Evolutionary conservation across 2,329 filamentous ascomycete genomes (phyloP), one percentile per base, ranked within the genome.

Genomic region (Colletotrichum echinochloae): DNA sequence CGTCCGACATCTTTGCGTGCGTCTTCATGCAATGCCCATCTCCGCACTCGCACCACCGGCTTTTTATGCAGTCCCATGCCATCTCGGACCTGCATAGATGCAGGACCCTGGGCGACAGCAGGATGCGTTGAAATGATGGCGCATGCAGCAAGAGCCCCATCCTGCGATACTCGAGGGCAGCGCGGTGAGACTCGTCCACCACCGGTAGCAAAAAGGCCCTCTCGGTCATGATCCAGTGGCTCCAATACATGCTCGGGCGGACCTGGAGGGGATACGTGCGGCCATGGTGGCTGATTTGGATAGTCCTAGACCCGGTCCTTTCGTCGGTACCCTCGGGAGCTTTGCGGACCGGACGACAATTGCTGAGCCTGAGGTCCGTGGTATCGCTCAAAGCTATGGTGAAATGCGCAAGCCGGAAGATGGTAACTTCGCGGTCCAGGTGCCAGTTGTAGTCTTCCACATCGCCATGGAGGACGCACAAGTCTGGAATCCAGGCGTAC

Each of bases 401-500:
- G 33, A 70, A 37, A 28, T 57, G 39, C 0, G 56, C 66, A 5
- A 39, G 37, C 7, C 56, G 39, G 5, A 54, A 67, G 20, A 70
- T 57, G 9, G 35, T 16, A 35, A 62, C 49, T 14, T 67, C 48
- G 41, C 57, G 55, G 30, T 61, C 51, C 35, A 57, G 12, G 2
- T 70, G 67, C 67, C 67, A 70, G 35, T 26, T 16, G 20, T 16
- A 0, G 11, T 70, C 67, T 18, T 62, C 39, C 2, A 6, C n/a
- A n/a, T 62, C 49, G 18, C 66, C 64, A 14, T 62, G 51, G 3
- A 67, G 2, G 12, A 70, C 51, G 16, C 63, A 70, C 7, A 67
- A 48, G 8, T 61, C 51, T 2, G 28, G 44, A 23, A 57, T 61
- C 56, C 64, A 70, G 2, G 55, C 26, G 23, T 61, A 57, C 1